phyloP scores from a whole-genome alignment of 2,329 filamentous ascomycete genomes.

The Fusarium verticillioides region DNA sequence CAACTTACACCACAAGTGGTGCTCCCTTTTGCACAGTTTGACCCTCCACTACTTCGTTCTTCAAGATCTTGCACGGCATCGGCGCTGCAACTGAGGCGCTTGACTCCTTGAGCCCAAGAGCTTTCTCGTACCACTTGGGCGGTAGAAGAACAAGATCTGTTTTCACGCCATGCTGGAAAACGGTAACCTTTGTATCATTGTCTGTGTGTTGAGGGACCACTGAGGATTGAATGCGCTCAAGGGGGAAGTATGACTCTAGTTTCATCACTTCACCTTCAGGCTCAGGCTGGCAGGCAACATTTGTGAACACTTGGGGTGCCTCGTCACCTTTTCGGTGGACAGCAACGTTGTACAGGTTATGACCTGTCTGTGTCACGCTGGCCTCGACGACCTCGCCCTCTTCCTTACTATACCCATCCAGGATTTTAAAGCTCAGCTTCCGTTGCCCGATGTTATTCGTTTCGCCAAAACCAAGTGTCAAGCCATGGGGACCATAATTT shows the following conservation, averaged over 20 bases:
- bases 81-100: constrained; percentile 88
- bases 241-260: constrained; percentile 74
- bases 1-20: constrained; percentile 80
- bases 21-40: constrained; percentile 86
- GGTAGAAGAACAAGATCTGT: constrained; percentile 66
- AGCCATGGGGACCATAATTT: constrained; percentile 57
- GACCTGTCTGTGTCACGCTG: constrained; percentile 59
- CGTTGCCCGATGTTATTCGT: constrained; percentile 55
- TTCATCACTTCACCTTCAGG: constrained; percentile 45
- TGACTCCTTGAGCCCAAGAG: constrained; percentile 82
- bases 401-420: constrained; percentile 72
- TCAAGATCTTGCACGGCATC: constrained; percentile 97
- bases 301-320: constrained; percentile 54
- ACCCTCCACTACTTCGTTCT: constrained; percentile 87
- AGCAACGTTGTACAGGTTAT: constrained; percentile 58
- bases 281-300: constrained; percentile 57
- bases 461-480: constrained; percentile 66
- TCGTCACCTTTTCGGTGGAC: constrained; percentile 57
- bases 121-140: constrained; percentile 88
- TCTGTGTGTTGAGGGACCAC: constrained; percentile 69
- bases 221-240: constrained; percentile 82
- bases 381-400: constrained; percentile 71
- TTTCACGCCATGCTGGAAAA: constrained; percentile 78
- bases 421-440: constrained; percentile 62
- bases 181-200: constrained; percentile 71